These are phyloP conservation scores for Stagonosporopsis tanaceti DNA, from an alignment of 2,329 filamentous ascomycete genomes.

Conservation along the genomic window DNA sequence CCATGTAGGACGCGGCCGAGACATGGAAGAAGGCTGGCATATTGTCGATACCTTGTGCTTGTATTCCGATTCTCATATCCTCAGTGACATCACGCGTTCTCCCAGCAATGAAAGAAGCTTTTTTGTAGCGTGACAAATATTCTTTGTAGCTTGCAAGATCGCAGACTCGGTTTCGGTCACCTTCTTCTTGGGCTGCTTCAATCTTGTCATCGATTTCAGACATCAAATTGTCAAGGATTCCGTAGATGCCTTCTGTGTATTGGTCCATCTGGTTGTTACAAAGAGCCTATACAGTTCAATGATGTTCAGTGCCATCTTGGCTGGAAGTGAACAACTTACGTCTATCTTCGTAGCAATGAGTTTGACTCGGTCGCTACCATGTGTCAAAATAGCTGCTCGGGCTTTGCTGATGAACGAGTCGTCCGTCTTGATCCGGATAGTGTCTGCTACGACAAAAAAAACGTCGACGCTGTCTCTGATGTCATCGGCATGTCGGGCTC, in stretches of 20 bases:
- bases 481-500: background rate
- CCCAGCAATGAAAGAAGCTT: too few relatives aligned
- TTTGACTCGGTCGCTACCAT: background rate
- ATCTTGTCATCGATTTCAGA: too few relatives aligned
- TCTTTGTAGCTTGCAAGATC: too few relatives aligned
- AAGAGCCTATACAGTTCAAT: background rate
- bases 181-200: too few relatives aligned
- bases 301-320: too few relatives aligned
- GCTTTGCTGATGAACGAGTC: background rate
- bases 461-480: background rate
- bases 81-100: background rate
- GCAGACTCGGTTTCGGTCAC: too few relatives aligned
- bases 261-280: background rate
- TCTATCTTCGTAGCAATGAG: background rate
- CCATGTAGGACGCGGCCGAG: background rate
- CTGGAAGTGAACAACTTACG: background rate
- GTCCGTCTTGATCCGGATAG: background rate
- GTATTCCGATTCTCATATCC: background rate
- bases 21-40: background rate
- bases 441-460: background rate
- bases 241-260: too few relatives aligned
- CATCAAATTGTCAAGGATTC: too few relatives aligned
- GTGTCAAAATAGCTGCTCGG: background rate
- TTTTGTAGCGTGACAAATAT: too few relatives aligned
- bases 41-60: background rate